Percentiles rank a stretch among this genome's conserved stretches.
Conservation (phyloP, 2,329 filamentous ascomycete genomes). For the Dactylellina sp. region DNA sequence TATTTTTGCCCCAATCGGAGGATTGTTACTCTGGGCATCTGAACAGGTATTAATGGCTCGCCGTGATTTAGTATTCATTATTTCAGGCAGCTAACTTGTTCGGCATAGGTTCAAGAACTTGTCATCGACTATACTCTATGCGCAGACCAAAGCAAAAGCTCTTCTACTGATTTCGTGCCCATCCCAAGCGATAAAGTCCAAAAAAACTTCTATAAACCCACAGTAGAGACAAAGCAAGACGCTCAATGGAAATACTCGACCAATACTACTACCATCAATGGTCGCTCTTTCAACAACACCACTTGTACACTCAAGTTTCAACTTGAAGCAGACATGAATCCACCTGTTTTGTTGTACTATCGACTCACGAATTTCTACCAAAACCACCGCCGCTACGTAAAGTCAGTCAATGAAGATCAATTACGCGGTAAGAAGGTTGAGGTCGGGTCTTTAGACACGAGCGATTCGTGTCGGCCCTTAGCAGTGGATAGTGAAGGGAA, state of each 20-base stretch:
- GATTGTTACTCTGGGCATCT: constrained; percentile 85
- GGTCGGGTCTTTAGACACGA: constrained; percentile 72
- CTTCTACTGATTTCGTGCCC: constrained; percentile 63
- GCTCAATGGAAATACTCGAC: constrained; percentile 48
- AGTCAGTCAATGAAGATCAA: constrained; percentile 85
- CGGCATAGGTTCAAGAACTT: constrained; percentile 86
- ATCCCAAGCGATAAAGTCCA: constrained; percentile 73
- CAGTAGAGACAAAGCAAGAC: constrained; percentile 52
- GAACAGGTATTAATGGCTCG: constrained; percentile 71
- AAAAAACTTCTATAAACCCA: constrained; percentile 75
- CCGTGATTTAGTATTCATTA: constrained; percentile 17
- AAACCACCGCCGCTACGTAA: constrained; percentile 96
- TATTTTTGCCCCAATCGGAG: constrained; percentile 93
- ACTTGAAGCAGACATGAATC: constrained; percentile 80
- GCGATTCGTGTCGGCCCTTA: constrained; percentile 58
- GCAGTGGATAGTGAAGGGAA: constrained; percentile 78
- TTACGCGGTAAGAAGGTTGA: constrained; percentile 73
- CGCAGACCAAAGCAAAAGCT: constrained; percentile 68
- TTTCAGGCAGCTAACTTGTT: constrained; percentile 33
- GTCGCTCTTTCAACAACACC: constrained; percentile 63
- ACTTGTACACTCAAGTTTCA: constrained; percentile 81
- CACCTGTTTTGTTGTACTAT: constrained; percentile 93
- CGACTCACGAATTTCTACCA: constrained; percentile 98
- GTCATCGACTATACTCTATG: constrained; percentile 91
- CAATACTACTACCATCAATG: constrained; percentile 58